Conservation (phyloP, 176 grass and related monocot genomes). For the Avena insularis region DNA sequence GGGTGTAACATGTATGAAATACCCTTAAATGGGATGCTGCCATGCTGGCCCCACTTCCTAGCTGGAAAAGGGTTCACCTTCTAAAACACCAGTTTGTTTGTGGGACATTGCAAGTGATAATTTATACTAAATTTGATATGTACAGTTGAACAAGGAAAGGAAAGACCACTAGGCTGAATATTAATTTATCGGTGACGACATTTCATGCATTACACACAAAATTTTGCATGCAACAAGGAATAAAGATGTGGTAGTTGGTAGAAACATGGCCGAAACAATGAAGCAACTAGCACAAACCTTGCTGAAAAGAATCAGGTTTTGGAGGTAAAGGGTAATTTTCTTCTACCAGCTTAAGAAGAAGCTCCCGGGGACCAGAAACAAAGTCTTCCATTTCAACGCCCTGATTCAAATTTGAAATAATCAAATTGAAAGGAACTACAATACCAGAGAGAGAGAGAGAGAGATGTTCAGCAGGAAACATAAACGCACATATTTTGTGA, state of each 20-base stretch:
- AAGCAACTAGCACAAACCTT: constrained; percentile 56
- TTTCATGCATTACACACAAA: constrained; percentile 23
- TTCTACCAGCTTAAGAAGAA: constrained; percentile 95
- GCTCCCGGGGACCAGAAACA: constrained; percentile 95
- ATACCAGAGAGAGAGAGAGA: not conserved
- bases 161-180: constrained; percentile 19
- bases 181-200: constrained; percentile 19
- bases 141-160: constrained; percentile 36
- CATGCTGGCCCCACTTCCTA: constrained; percentile 23
- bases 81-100: constrained; percentile 3
- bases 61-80: constrained; percentile 21
- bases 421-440: constrained; percentile 24
- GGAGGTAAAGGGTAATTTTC: constrained; percentile 92
- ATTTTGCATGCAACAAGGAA: constrained; percentile 19
- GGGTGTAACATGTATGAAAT: not conserved
- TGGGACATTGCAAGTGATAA: not conserved
- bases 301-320: constrained; percentile 73
- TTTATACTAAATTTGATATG: constrained; percentile 6
- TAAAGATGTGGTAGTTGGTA: constrained; percentile 9
- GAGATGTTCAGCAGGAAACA: constrained; percentile 31
- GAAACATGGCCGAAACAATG: constrained; percentile 7
- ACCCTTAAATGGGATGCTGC: constrained; percentile 13
- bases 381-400: constrained; percentile 99
- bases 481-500: constrained; percentile 92
- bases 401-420: constrained; percentile 55